Evolutionary conservation across 179 eudicot species (phyloP), one percentile per base, ranked within the genome.

Genomic region (Patellifolia procumbens): DNA sequence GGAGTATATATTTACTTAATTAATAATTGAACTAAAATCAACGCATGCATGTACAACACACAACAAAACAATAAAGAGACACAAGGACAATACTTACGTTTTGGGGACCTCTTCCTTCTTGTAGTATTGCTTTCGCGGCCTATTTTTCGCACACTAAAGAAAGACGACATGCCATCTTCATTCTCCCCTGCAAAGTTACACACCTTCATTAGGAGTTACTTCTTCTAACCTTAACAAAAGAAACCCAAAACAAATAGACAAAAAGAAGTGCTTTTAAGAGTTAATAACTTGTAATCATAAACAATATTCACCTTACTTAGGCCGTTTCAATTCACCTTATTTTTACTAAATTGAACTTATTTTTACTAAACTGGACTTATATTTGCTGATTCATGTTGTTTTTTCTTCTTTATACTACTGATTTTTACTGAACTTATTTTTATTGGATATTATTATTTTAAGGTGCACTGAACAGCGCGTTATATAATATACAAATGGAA

Each of bases 61-160:
- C n/a, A 48, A 17, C 28, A 55, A 13, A 63, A 34, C 11, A 32
- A 42, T 17, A 46, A 5, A 68, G 53, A 67, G 67, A 45, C 31
- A 13, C 5, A 15, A 52, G 20, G 19, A 64, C 3, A 19, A 78
- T 45, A 67, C 93, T 91, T 88, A 92, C 97, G 93, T 81, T 87
- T 85, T 26, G 65, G 87, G 31, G 87, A 74, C 78, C 79, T 89
- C 66, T 31, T 83, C 74, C 53, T 85, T 65, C 71, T 72, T 9
- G 72, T 9, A 63, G 24, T 70, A 74, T 75, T 75, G 61, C 60
- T 71, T 46, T 49, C 78, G 20, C 61, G 43, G 68, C 83, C 82
- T 49, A 66, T 77, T 71, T 43, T 73, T 48, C 60, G 68, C 53
- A 56, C 22, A 66, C 42, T 17, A 42, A 60, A 72, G 76, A 73